Evolutionary conservation across 2,329 filamentous ascomycete genomes (phyloP).

Genomic region (Sphaerulina musiva): DNA sequence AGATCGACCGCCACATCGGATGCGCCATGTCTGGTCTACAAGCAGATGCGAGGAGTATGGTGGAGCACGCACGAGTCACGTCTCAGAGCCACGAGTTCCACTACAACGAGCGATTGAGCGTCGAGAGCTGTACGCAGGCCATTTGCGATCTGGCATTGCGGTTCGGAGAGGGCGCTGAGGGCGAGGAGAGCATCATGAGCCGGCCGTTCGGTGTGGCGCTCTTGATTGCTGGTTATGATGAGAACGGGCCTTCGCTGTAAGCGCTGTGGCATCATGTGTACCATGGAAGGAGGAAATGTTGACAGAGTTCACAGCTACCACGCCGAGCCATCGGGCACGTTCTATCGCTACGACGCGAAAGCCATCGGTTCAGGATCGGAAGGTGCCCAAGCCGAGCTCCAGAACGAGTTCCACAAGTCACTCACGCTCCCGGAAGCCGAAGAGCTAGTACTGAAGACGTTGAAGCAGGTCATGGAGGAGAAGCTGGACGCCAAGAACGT

Average conservation of each 20-base stretch:
- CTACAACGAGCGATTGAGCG: slow-evolving; percentile 89
- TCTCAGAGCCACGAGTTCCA: slow-evolving; percentile 96
- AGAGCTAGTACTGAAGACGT: slow-evolving; percentile 88
- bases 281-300: slow-evolving; percentile 8
- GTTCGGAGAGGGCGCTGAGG: slow-evolving; percentile 82
- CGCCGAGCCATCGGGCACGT: slow-evolving; percentile 94
- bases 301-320: slow-evolving; percentile 62
- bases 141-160: slow-evolving; percentile 95
- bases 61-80: slow-evolving; percentile 94
- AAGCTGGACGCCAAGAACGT: slow-evolving; percentile 99
- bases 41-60: slow-evolving; percentile 94
- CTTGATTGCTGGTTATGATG: slow-evolving; percentile 93
- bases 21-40: slow-evolving; percentile 98
- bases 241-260: slow-evolving; percentile 86
- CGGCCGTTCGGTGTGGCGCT: slow-evolving; percentile 94
- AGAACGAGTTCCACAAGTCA: slow-evolving; percentile 99
- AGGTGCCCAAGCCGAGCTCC: slow-evolving; percentile 92
- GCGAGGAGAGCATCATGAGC: slow-evolving; percentile 87
- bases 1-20: slow-evolving; percentile 97
- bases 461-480: slow-evolving; percentile 99
- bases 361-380: slow-evolving; percentile 96
- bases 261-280: slow-evolving; percentile 22
- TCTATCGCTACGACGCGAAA: slow-evolving; percentile 98
- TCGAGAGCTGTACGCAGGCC: slow-evolving; percentile 97
- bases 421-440: slow-evolving; percentile 89